phyloP scores from a whole-genome alignment of 345 rosid genomes.

The Eucalyptus microcorys region DNA sequence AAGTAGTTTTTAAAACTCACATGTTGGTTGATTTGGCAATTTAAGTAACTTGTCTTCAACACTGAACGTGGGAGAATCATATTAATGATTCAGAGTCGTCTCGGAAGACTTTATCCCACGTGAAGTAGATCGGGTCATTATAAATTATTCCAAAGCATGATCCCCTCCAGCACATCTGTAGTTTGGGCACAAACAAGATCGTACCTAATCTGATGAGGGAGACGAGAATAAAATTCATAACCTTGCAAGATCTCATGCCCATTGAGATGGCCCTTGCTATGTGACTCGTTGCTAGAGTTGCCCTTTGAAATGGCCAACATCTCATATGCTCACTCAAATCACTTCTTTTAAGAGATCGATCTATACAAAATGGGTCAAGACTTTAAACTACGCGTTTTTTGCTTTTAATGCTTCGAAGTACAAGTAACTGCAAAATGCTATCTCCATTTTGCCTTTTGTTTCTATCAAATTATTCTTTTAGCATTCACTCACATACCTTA shows the following conservation, averaged over 20 bases:
- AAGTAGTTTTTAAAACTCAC: neutral
- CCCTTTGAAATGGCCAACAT: rapidly evolving
- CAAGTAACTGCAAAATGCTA: neutral
- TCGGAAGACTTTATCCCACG: rapidly evolving
- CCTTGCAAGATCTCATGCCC: too few relatives aligned
- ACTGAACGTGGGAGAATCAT: neutral
- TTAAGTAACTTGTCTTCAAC: neutral
- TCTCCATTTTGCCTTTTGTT: rapidly evolving
- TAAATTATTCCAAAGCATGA: neutral
- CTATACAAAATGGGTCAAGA: rapidly evolving
- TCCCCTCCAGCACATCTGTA: neutral
- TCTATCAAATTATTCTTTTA: rapidly evolving
- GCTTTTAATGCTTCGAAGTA: rapidly evolving
- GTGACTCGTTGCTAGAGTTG: neutral
- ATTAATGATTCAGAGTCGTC: rapidly evolving
- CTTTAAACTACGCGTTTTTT: neutral
- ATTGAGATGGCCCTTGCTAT: neutral
- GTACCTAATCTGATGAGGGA: rapidly evolving
- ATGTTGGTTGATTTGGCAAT: neutral
- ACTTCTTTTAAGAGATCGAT: neutral
- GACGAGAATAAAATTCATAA: neutral
- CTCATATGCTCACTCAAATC: neutral
- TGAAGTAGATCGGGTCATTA: neutral
- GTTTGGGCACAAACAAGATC: neutral
- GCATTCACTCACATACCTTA: neutral